phyloP scores from a whole-genome alignment of 257 asterid species.

The Galeopsis tetrahit region DNA sequence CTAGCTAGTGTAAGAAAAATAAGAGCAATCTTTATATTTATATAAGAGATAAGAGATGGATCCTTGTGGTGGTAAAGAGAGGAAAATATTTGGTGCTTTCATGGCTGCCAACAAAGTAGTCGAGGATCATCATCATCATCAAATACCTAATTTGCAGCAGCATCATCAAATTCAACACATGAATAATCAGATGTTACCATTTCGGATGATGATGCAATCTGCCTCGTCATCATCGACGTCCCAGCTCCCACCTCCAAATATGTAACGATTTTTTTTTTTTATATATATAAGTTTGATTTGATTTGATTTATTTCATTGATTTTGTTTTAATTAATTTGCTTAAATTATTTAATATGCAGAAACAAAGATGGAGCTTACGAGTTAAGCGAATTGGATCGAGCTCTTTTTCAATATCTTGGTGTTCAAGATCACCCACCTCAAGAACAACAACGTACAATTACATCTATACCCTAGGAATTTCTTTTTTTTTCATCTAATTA shows the following conservation, averaged over 20 bases:
- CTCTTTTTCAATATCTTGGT: slow-evolving; percentile 62
- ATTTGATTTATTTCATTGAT: not conserved
- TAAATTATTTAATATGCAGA: slow-evolving; percentile 39
- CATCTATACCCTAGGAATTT: not conserved
- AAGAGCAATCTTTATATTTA: no score
- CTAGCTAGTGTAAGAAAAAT: no score
- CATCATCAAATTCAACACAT: not conserved
- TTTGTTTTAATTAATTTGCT: not conserved
- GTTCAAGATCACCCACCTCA: slow-evolving; percentile 58
- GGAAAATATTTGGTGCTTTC: slow-evolving; percentile 23
- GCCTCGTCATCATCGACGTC: slow-evolving; percentile 36
- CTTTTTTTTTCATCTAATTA: no score
- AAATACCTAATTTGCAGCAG: slow-evolving; percentile 37
- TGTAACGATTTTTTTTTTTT: slow-evolving; percentile 38
- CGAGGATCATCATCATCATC: not conserved
- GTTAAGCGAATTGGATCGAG: slow-evolving; percentile 76
- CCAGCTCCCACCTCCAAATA: slow-evolving; percentile 46
- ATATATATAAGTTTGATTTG: not conserved
- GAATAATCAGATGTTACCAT: slow-evolving; percentile 52
- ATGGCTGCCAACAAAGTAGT: slow-evolving; percentile 32
- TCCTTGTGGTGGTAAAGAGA: not conserved
- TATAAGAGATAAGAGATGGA: no score
- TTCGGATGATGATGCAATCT: slow-evolving; percentile 55
- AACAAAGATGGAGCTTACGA: slow-evolving; percentile 68
- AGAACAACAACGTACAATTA: slow-evolving; percentile 49